Evolutionary conservation across 176 grass and related monocot genomes (phyloP), one percentile per base, ranked within the genome.

Genomic region (Luzula sylvatica): DNA sequence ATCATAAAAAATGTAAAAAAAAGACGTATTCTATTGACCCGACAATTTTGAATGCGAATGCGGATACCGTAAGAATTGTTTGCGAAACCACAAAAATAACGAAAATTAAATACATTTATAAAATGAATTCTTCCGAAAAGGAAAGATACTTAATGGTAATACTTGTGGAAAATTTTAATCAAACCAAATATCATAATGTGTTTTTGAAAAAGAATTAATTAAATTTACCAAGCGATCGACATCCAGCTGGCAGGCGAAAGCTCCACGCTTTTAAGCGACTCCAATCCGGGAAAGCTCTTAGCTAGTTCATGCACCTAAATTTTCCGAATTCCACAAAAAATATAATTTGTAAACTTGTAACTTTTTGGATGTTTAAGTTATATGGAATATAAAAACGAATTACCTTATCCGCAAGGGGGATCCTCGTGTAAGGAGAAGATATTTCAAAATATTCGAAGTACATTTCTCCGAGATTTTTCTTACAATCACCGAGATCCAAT

Each of bases 181-280:
- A 35, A 35, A 35, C 30, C 30, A 35, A 35, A 35, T 35, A 39
- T 7, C 40, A 58, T 52, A 65, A 4, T 56, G 51, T 15, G 68
- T 13, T 49, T 63, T 29, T 14, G 55, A 24, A 24, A 3, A 29
- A 27, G 22, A 43, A 20, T 70, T 61, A 26, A 42, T 67, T 23
- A 45, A 53, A 17, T 80, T 26, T 98, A 98, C 92, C 92, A 98
- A 40, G 86, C 74, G 49, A 98, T 86, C 15, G 92, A 79, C 86
- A 98, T 82, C 92, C 92, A 98, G 66, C 92, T 98, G 25, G 66
- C 75, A 23, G 86, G 75, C 0, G 92, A 82, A 65, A 98, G 85
- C 35, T 86, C 81, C 5, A 47, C 11, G 48, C 92, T 98, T 60
- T 72, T 98, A 19, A 87, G 52, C 1, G 59, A 74, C 17, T 58